Evolutionary conservation across 495 filamentous ascomycete genomes (phyloP).

Genomic region (Aspergillus carlsbadensis): DNA sequence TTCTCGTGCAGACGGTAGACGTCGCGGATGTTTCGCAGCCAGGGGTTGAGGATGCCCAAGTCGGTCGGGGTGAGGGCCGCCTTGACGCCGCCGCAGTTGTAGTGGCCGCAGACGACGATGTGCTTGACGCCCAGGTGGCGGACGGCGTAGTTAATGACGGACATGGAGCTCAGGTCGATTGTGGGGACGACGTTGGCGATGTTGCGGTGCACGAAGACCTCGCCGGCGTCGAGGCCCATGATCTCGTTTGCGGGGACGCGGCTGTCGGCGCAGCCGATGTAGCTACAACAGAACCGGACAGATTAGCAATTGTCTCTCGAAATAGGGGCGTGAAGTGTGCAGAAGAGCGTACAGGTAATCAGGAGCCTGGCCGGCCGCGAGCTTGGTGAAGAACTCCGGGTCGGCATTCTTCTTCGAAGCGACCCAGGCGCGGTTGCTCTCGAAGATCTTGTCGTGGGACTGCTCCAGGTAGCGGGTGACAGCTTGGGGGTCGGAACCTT

Average conservation of each 20-base stretch:
- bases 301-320: neutral
- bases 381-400: constrained; percentile 65
- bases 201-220: constrained; percentile 90
- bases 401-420: constrained; percentile 58
- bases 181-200: constrained; percentile 82
- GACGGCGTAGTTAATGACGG: constrained; percentile 81
- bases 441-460: constrained; percentile 29
- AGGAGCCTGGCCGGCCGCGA: constrained; percentile 66
- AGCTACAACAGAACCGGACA: constrained; percentile 25
- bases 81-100: constrained; percentile 71
- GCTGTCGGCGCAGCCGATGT: constrained; percentile 82
- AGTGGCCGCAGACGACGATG: constrained; percentile 81
- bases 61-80: constrained; percentile 62
- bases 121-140: constrained; percentile 70
- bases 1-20: constrained; percentile 51
- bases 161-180: constrained; percentile 67
- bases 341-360: constrained; percentile 64
- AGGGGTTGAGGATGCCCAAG: constrained; percentile 73
- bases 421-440: constrained; percentile 65
- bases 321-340: neutral
- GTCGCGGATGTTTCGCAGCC: constrained; percentile 69
- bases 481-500: neutral
- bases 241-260: constrained; percentile 82
- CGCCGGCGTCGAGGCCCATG: constrained; percentile 75
- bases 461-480: constrained; percentile 17